phyloP scores from a whole-genome alignment of 768 basidiomycete species.

The Pleurotus giganteus region DNA sequence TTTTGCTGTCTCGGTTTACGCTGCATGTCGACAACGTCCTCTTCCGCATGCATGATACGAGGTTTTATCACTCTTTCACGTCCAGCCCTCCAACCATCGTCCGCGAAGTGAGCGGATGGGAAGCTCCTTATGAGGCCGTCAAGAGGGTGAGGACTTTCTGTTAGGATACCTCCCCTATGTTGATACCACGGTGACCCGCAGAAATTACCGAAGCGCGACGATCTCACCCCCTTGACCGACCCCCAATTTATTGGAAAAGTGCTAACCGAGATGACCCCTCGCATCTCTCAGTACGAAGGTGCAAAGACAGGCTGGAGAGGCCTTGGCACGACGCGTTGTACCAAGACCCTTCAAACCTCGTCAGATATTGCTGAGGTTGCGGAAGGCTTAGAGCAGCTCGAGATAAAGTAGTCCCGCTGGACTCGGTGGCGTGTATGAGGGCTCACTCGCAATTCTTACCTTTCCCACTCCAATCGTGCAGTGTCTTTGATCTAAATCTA shows the following conservation, averaged over 20 bases:
- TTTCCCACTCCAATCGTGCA: no score
- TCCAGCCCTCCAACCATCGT: slow-evolving; percentile 62
- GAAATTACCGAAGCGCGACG: slow-evolving; percentile 71
- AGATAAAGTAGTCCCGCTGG: no score
- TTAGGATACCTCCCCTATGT: no score
- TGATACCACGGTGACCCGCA: slow-evolving; percentile 23
- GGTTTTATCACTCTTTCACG: slow-evolving; percentile 83
- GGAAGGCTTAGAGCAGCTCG: background rate
- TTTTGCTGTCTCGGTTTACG: slow-evolving; percentile 88
- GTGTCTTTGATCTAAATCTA: no score
- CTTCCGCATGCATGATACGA: slow-evolving; percentile 86
- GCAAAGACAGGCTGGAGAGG: slow-evolving; percentile 86
- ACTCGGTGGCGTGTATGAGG: no score
- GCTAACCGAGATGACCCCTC: slow-evolving; percentile 59
- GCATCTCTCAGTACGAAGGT: slow-evolving; percentile 56
- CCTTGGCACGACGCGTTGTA: slow-evolving; percentile 47
- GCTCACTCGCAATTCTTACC: no score
- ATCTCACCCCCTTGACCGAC: slow-evolving; percentile 87
- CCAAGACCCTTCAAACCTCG: background rate
- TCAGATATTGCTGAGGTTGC: background rate
- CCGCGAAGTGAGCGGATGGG: slow-evolving; percentile 86
- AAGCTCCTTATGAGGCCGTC: slow-evolving; percentile 82
- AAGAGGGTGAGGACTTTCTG: slow-evolving; percentile 56
- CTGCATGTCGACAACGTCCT: slow-evolving; percentile 93
- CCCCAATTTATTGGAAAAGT: slow-evolving; percentile 76